These are phyloP conservation scores for Penicillium sp. DNA, from an alignment of 2,329 filamentous ascomycete genomes.

Conservation along the genomic window DNA sequence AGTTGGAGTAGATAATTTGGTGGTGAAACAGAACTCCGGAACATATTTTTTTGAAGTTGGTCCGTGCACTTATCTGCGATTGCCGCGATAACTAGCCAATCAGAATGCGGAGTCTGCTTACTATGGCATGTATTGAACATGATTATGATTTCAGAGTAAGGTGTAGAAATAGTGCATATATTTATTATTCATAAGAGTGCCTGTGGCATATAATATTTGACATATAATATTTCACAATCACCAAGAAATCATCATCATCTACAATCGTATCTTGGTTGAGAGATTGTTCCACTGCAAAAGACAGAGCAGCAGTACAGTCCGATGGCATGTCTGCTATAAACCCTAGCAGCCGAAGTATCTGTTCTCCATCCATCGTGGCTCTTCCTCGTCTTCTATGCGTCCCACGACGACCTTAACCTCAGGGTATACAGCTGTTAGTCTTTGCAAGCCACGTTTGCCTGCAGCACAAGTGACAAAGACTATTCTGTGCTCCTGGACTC, in stretches of 20 bases:
- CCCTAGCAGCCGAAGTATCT: slow-evolving; percentile 80
- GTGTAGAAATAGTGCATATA: background rate
- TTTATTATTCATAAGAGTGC: no score
- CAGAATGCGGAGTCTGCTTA: background rate
- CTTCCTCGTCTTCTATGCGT: slow-evolving; percentile 73
- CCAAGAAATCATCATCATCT: background rate
- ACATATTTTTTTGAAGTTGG: slow-evolving; percentile 19
- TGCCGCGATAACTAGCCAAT: background rate
- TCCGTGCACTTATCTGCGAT: slow-evolving; percentile 22
- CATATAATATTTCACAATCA: background rate
- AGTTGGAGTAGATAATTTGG: background rate
- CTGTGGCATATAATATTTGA: background rate
- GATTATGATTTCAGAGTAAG: no score
- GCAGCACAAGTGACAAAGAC: slow-evolving; percentile 92
- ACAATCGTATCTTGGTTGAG: background rate
- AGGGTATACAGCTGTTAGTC: slow-evolving; percentile 84
- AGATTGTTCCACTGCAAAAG: background rate
- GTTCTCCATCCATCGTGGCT: slow-evolving; percentile 85
- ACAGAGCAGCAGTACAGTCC: background rate
- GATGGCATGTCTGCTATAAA: background rate
- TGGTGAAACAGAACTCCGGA: background rate
- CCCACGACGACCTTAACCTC: slow-evolving; percentile 82
- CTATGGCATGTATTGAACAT: background rate
- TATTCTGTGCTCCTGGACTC: slow-evolving; percentile 76
- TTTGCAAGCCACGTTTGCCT: slow-evolving; percentile 75